phyloP scores from a whole-genome alignment of 306 rosid genomes.

The Cucurbita pepo region DNA sequence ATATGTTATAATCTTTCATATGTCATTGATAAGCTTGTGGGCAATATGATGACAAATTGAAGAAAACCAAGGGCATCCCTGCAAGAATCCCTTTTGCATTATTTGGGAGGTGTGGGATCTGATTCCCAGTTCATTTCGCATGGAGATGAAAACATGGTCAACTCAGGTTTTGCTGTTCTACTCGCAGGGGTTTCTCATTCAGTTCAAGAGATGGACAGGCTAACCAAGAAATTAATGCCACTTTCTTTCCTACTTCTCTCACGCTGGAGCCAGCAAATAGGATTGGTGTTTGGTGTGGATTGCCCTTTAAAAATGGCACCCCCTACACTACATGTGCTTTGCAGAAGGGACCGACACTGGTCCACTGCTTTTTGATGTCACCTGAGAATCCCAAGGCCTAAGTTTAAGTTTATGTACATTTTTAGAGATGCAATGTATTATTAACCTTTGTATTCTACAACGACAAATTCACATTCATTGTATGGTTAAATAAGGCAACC shows the following conservation, averaged over 20 bases:
- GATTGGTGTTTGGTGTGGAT: conserved; percentile 7
- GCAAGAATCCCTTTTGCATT: background rate
- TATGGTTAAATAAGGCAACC: no score
- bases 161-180: conserved; percentile 20
- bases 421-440: background rate
- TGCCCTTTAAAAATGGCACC: conserved; percentile 17
- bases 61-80: background rate
- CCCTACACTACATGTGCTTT: background rate
- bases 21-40: background rate
- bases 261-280: conserved; percentile 16
- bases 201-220: conserved; percentile 14
- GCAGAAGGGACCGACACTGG: background rate
- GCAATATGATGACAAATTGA: background rate
- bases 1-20: no score
- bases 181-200: conserved; percentile 15
- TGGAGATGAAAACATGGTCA: conserved; percentile 13
- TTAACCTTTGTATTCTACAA: no score
- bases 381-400: background rate
- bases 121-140: background rate
- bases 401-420: background rate
- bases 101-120: background rate
- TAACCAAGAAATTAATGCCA: conserved; percentile 14
- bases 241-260: conserved; percentile 29
- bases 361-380: background rate
- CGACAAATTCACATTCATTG: no score